phyloP scores from a whole-genome alignment of 805 yeast species.

The Phaffomyces opuntiae region DNA sequence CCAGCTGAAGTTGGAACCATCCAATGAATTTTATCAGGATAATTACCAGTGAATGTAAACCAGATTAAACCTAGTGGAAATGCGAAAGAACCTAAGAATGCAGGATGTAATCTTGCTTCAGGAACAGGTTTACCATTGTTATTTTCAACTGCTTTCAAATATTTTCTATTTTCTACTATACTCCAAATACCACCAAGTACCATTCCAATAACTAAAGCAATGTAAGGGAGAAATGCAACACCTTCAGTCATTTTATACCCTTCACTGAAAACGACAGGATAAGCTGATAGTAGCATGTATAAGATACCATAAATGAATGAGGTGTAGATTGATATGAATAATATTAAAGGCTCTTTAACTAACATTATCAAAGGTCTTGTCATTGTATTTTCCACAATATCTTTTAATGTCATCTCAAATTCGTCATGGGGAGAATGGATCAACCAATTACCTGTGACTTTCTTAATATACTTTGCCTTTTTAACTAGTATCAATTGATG shows the following conservation, averaged over 20 bases:
- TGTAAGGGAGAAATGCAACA: slow-evolving; percentile 70
- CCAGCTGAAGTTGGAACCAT: slow-evolving; percentile 67
- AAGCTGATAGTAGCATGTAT: slow-evolving; percentile 66
- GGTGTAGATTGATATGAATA: slow-evolving; percentile 62
- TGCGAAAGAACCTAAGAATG: slow-evolving; percentile 62
- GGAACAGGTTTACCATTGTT: slow-evolving; percentile 62
- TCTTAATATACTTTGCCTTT: slow-evolving; percentile 60
- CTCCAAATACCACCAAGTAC: slow-evolving; percentile 47
- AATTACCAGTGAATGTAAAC: slow-evolving; percentile 86
- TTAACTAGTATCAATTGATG: slow-evolving; percentile 56
- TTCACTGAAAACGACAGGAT: slow-evolving; percentile 59
- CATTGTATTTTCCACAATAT: slow-evolving; percentile 54
- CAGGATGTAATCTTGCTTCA: slow-evolving; percentile 74
- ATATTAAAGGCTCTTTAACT: slow-evolving; percentile 61
- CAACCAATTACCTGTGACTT: slow-evolving; percentile 75
- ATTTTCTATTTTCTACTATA: slow-evolving; percentile 46
- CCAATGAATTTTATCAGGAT: slow-evolving; percentile 67
- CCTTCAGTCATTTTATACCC: slow-evolving; percentile 61
- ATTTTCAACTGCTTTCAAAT: slow-evolving; percentile 36
- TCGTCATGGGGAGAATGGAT: slow-evolving; percentile 73
- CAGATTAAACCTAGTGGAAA: slow-evolving; percentile 80
- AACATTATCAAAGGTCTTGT: slow-evolving; percentile 66
- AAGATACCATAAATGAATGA: slow-evolving; percentile 78
- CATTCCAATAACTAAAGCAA: slow-evolving; percentile 68
- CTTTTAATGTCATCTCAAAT: slow-evolving; percentile 46